Conservation (phyloP, 2,329 filamentous ascomycete genomes). For the Coniella vitis region DNA sequence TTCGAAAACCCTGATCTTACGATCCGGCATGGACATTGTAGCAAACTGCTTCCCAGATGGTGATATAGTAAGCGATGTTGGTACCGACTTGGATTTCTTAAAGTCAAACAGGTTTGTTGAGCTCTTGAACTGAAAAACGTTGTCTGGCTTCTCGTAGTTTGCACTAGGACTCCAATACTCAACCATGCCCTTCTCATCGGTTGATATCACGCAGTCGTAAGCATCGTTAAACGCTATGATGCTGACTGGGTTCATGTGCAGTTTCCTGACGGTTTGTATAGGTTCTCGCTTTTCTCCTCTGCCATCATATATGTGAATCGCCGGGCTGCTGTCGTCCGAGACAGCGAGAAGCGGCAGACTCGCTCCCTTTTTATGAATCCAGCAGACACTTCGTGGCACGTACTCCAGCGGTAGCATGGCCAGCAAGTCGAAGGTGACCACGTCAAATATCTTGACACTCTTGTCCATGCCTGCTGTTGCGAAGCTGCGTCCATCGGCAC, state of each 20-base stretch:
- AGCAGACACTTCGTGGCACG: conserved; percentile 74
- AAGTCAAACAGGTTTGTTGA: conserved; percentile 94
- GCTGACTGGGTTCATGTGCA: conserved; percentile 78
- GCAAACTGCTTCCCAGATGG: conserved; percentile 81
- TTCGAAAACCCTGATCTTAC: conserved; percentile 89
- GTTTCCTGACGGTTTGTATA: conserved; percentile 66
- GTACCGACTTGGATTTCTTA: conserved; percentile 86
- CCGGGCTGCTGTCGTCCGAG: conserved; percentile 64
- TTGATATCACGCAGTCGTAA: conserved; percentile 86
- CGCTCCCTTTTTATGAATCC: conserved; percentile 84
- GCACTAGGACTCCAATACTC: conserved; percentile 89
- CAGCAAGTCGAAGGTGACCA: conserved; percentile 81
- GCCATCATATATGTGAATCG: conserved; percentile 82
- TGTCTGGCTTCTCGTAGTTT: conserved; percentile 83
- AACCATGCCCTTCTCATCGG: conserved; percentile 85
- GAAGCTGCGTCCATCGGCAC: conserved; percentile 86
- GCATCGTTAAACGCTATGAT: conserved; percentile 84
- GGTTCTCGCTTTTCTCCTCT: conserved; percentile 72
- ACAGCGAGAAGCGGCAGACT: conserved; percentile 81
- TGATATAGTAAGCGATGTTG: conserved; percentile 76
- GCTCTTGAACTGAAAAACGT: conserved; percentile 88
- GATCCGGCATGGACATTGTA: conserved; percentile 85
- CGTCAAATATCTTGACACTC: conserved; percentile 74
- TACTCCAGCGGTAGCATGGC: conserved; percentile 75
- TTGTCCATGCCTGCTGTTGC: conserved; percentile 77